Evolutionary conservation across 2,329 filamentous ascomycete genomes (phyloP).

Genomic region (Cyclaneusma minus): DNA sequence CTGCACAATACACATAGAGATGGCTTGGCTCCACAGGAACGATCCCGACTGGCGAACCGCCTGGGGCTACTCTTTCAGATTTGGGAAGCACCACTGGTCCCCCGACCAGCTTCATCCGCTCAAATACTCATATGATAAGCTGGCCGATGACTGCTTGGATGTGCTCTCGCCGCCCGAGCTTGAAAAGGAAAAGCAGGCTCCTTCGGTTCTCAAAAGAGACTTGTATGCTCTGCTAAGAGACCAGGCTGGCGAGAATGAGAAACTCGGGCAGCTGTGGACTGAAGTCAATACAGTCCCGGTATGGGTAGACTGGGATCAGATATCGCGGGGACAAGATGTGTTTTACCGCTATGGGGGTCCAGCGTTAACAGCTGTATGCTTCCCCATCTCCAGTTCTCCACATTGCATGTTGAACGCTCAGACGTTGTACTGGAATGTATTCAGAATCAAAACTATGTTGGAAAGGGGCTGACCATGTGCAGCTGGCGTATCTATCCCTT

Average conservation of each 20-base stretch:
- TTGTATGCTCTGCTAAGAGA: constrained; percentile 46
- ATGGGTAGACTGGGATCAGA: constrained; percentile 69
- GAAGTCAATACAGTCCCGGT: constrained; percentile 51
- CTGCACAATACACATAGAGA: no score
- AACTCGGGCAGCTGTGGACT: constrained; percentile 42
- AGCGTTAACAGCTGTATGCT: constrained; percentile 37
- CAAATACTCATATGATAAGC: constrained; percentile 50
- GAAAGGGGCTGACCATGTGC: constrained; percentile 17
- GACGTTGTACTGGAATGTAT: no score
- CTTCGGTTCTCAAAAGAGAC: constrained; percentile 35
- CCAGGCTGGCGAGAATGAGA: constrained; percentile 38
- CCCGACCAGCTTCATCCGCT: constrained; percentile 41
- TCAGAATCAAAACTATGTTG: no score
- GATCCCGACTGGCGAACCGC: constrained; percentile 1
- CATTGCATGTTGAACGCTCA: not conserved
- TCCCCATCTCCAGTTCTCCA: not conserved
- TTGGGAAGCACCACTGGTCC: constrained; percentile 48
- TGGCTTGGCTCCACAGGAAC: not conserved
- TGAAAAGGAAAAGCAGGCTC: constrained; percentile 12
- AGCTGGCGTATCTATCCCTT: constrained; percentile 39
- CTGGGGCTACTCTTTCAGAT: constrained; percentile 57
- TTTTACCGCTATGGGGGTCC: constrained; percentile 64
- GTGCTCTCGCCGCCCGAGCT: constrained; percentile 34
- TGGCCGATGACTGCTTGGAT: constrained; percentile 51
- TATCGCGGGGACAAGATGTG: constrained; percentile 57